Percentiles rank a stretch among this genome's conserved stretches.
Conservation (phyloP, 345 rosid species). For the Odontarrhena argentea region DNA sequence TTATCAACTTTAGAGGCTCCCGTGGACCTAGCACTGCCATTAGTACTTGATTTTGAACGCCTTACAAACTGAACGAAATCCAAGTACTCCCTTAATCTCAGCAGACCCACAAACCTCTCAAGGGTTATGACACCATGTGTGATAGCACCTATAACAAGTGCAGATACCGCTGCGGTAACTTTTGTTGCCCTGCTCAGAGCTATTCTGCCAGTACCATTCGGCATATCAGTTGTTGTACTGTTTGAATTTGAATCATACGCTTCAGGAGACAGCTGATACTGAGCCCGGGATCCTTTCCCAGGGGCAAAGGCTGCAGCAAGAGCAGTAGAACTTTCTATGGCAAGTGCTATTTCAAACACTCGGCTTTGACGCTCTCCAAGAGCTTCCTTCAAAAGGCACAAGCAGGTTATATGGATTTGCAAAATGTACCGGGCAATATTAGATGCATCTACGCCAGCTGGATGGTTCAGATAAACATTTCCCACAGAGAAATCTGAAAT, state of each 20-base stretch:
- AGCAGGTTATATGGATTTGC: slow-evolving; percentile 77
- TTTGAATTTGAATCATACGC: slow-evolving; percentile 60
- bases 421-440: slow-evolving; percentile 67
- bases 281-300: slow-evolving; percentile 81
- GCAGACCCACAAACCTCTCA: slow-evolving; percentile 86
- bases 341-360: slow-evolving; percentile 96
- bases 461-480: slow-evolving; percentile 52
- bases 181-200: slow-evolving; percentile 57
- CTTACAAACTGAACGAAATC: slow-evolving; percentile 84
- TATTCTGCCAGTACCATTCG: slow-evolving; percentile 51
- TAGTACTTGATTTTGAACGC: slow-evolving; percentile 68
- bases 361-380: slow-evolving; percentile 97
- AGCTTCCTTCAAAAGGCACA: slow-evolving; percentile 86
- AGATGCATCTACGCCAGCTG: slow-evolving; percentile 51
- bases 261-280: slow-evolving; percentile 78
- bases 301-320: slow-evolving; percentile 67
- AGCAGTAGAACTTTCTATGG: slow-evolving; percentile 81
- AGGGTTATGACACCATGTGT: slow-evolving; percentile 90
- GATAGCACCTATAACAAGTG: slow-evolving; percentile 78
- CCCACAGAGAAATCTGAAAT: slow-evolving; percentile 68
- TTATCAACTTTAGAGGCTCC: slow-evolving; percentile 67
- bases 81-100: slow-evolving; percentile 81
- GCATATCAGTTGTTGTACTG: slow-evolving; percentile 48
- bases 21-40: slow-evolving; percentile 73
- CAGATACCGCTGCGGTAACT: slow-evolving; percentile 80